Conservation (phyloP, 768 basidiomycete genomes). For the Fibroporia radiculosa region DNA sequence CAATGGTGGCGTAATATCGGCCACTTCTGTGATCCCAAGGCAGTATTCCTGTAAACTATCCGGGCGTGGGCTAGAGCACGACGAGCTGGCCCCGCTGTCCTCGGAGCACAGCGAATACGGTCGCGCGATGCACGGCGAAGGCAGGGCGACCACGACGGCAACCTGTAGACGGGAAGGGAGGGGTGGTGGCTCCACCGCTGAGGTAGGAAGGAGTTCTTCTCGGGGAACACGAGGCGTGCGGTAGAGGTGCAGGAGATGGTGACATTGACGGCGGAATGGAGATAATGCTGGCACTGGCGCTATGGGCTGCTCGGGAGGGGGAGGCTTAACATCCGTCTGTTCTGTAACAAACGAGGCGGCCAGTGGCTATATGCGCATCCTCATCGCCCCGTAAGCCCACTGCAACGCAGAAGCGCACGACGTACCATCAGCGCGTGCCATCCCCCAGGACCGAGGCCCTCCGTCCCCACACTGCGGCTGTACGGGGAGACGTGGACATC, state of each 20-base stretch:
- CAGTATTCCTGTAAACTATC: conserved; percentile 10
- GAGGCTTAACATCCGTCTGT: too few relatives aligned
- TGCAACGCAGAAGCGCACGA: too few relatives aligned
- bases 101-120: not conserved
- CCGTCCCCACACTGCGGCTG: not conserved
- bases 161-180: conserved; percentile 7
- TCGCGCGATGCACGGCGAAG: conserved; percentile 4
- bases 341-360: too few relatives aligned
- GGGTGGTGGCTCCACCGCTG: not conserved
- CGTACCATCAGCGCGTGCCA: not conserved
- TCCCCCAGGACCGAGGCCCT: not conserved
- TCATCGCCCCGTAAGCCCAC: too few relatives aligned
- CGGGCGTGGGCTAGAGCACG: too few relatives aligned
- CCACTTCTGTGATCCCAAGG: conserved; percentile 10
- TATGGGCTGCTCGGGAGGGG: not conserved
- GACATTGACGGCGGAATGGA: not conserved
- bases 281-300: not conserved
- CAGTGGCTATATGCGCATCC: too few relatives aligned
- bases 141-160: conserved; percentile 11
- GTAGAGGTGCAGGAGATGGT: not conserved
- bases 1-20: too few relatives aligned
- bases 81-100: not conserved
- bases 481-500: conserved; percentile 5
- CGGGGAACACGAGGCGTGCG: not conserved
- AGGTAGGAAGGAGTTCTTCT: too few relatives aligned